Conservation (phyloP, 225 moss, liverwort and hornwort genomes). For the Physcomitrellopsis africana region DNA sequence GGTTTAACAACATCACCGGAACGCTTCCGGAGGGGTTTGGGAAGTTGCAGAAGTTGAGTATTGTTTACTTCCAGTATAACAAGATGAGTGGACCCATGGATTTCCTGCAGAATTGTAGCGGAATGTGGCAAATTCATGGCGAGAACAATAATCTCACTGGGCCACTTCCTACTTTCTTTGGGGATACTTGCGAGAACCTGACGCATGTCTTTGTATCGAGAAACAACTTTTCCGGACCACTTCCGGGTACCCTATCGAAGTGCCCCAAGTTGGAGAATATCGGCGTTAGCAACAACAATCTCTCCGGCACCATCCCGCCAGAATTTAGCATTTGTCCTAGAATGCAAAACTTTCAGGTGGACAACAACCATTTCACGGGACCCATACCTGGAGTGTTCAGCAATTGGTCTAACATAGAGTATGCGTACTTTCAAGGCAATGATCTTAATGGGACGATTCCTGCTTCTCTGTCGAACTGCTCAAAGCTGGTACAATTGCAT, state of each 20-base stretch:
- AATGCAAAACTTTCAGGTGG: constrained; percentile 64
- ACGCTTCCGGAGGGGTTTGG: constrained; percentile 37
- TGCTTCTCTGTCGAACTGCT: constrained; percentile 37
- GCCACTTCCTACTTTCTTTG: constrained; percentile 37
- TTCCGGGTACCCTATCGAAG: constrained; percentile 32
- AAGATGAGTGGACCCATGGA: constrained; percentile 30
- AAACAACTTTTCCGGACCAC: constrained; percentile 39
- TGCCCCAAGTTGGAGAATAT: constrained; percentile 44
- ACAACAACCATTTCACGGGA: constrained; percentile 67
- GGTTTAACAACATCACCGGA: constrained; percentile 44
- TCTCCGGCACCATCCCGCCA: constrained; percentile 64
- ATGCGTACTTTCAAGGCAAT: constrained; percentile 43
- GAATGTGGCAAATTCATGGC: constrained; percentile 42
- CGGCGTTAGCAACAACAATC: constrained; percentile 69
- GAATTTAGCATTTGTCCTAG: constrained; percentile 47
- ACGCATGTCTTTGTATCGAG: constrained; percentile 38
- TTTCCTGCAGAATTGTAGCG: constrained; percentile 42
- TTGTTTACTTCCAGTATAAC: constrained; percentile 43
- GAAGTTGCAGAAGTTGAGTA: constrained; percentile 44
- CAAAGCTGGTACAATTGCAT: constrained; percentile 35
- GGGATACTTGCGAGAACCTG: constrained; percentile 37
- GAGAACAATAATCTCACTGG: constrained; percentile 48
- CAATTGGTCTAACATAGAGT: constrained; percentile 37
- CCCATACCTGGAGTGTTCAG: constrained; percentile 48
- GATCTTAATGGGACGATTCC: constrained; percentile 47